Base-by-base conservation (phyloP, 345 rosid genomes). In the Microthlaspi erraticum region DNA sequence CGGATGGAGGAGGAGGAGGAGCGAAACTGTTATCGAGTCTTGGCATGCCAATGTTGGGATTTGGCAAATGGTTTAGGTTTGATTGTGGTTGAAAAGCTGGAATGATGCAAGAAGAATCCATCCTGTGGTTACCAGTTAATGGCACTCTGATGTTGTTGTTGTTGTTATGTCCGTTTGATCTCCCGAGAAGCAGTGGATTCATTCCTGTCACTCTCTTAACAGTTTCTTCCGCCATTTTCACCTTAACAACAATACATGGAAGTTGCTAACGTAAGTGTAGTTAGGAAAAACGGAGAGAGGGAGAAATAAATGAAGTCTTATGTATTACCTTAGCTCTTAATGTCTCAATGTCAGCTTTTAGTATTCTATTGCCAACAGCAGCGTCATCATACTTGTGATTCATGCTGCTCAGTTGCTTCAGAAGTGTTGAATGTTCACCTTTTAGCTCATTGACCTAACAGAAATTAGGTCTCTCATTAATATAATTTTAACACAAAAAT, bases 191-290 rank as follows among this genome's bases (percentile, higher is more conserved):
- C 74, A 85, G 54, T 1, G 97, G 99, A 72, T 88, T 89, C 78
- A 86, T 75, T 73, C 97, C 97, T 8, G 96, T 89, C 67, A 88
- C 88, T 65, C 84, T 81, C 78, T 91, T 93, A 7, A 93, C 96
- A 5, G 92, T 91, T 81, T 94, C 99, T 83, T 94, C 99, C 12
- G 95, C 99, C 99, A 94, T 91, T 84, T 91, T 91, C 48, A 94
- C 97, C 97, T 93, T 84, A 6, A 61, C n/a, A n/a, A n/a, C 68
- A 60, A 7, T 8, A 20, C 61, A 39, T 17, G 9, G 14, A 36
- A 34, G 2, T 34, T 45, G 52, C 68, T 23, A 45, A 46, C 19
- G 48, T 19, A 66, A 41, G 49, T 54, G 18, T 42, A 34, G 70
- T 48, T 14, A 18, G 34, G 46, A 72, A 12, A n/a, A 57, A 62